Conservation (phyloP, 768 basidiomycete species). For the Mycena polygramma region DNA sequence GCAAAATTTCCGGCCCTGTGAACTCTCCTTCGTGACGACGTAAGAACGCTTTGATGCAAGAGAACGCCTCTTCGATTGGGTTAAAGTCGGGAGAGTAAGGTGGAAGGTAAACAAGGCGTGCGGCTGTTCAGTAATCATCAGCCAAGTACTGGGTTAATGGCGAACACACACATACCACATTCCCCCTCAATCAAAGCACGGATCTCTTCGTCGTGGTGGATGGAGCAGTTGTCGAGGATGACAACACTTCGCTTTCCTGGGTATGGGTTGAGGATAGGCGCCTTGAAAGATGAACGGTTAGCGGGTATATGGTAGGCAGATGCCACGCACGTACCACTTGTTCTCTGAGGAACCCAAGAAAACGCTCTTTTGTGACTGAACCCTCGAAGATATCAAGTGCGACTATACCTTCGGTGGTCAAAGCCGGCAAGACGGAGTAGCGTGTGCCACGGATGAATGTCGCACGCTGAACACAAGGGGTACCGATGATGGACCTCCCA, state of each 20-base stretch:
- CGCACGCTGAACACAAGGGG: constrained; percentile 39
- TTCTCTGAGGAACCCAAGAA: constrained; percentile 47
- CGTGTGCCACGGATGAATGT: constrained; percentile 44
- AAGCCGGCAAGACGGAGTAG: constrained; percentile 46
- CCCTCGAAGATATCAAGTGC: constrained; percentile 51
- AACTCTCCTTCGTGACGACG: constrained; percentile 11
- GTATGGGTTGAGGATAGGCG: constrained; percentile 46
- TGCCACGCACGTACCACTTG: constrained; percentile 42
- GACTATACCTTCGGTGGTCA: constrained; percentile 46
- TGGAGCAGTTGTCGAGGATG: constrained; percentile 56
- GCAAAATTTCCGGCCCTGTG: constrained; percentile 20
- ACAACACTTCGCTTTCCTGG: constrained; percentile 51
- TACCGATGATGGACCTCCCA: constrained; percentile 39
- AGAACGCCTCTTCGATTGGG: constrained; percentile 51
- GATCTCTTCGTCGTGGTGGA: constrained; percentile 54
- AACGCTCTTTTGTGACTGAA: constrained; percentile 48
- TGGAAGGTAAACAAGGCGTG: constrained; percentile 42
- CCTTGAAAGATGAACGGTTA: constrained; percentile 29
- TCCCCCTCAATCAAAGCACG: constrained; percentile 45
- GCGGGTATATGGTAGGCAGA: neutral
- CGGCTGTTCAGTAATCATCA: no score
- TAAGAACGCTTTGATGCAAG: constrained; percentile 45
- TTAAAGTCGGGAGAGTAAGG: constrained; percentile 52
- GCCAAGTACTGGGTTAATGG: no score
- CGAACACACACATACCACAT: no score